Evolutionary conservation across 257 asterid genomes (phyloP), one percentile per base, ranked within the genome.

Genomic region (Nicotiana knightiana): DNA sequence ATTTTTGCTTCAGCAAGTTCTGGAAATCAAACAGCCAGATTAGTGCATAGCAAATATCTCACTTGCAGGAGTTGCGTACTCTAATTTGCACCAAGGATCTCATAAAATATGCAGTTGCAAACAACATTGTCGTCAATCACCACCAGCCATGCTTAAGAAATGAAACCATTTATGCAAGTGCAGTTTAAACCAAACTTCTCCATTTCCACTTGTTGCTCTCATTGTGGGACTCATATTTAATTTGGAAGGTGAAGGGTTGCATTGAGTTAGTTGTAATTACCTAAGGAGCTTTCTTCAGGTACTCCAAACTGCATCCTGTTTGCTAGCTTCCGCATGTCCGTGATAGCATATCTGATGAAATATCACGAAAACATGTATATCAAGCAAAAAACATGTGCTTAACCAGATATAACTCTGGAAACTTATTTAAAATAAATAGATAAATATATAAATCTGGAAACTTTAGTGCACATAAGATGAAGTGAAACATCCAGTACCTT

Each of bases 221-320:
- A 9, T 71, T 46, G 6, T 24, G 79, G 58, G 5, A 71, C 37
- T 71, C 3, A 7, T 24, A 71, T 48, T 46, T 71, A 13, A 48
- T 73, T 73, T 73, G 28, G 62, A 73, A 48, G 62, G 62, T 48
- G 79, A 43, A 46, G 43, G 59, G 26, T 73, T 73, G 62, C 79
- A 26, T 24, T 48, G 39, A 26, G 26, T 13, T 26, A 37, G 62
- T 73, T 65, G 77, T 55, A 48, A 80, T 71, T 91, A 95, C 99
- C 99, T 87, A 94, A 88, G 63, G 99, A 96, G 87, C 99, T 96
- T 92, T 96, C 99, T 88, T 96, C 99, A 53, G 97, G 99, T 64
- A 94, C 81, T 70, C 98, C 97, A 81, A 96, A 96, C 86, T 91
- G 94, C 99, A 96, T 96, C 87, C 99, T 92, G 81, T 96, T 96